These are phyloP conservation scores for Neofusicoccum cordaticola DNA, from an alignment of 2,329 filamentous ascomycete species.

Conservation along the genomic window DNA sequence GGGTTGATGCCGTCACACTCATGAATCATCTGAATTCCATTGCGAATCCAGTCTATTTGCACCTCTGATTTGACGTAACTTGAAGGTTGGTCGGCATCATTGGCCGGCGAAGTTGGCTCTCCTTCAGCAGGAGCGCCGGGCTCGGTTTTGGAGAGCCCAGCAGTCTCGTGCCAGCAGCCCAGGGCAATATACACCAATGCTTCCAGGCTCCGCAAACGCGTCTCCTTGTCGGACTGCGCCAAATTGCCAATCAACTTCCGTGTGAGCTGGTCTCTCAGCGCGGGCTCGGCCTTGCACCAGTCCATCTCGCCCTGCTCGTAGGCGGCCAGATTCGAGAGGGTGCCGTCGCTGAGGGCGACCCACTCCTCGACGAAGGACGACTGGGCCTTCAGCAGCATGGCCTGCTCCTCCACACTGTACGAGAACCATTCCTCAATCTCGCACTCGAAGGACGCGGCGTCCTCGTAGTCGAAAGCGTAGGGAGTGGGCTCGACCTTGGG, in stretches of 20 bases:
- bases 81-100: constrained; percentile 18
- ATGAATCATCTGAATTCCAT: constrained; percentile 42
- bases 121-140: constrained; percentile 18
- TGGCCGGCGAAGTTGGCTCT: neutral
- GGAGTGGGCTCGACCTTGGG: constrained; percentile 42
- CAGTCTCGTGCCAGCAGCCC: constrained; percentile 51
- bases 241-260: constrained; percentile 38
- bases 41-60: constrained; percentile 46
- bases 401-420: constrained; percentile 82
- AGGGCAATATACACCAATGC: constrained; percentile 47
- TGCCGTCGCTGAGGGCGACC: constrained; percentile 44
- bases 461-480: constrained; percentile 73
- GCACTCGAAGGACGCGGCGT: constrained; percentile 64
- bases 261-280: constrained; percentile 58
- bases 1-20: constrained; percentile 40
- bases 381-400: constrained; percentile 72
- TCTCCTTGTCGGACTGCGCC: constrained; percentile 22
- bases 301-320: constrained; percentile 47
- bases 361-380: constrained; percentile 75
- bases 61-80: constrained; percentile 34
- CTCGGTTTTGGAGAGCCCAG: constrained; percentile 33
- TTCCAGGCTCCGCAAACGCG: constrained; percentile 39
- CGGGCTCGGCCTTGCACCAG: constrained; percentile 66
- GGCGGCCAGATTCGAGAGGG: constrained; percentile 43
- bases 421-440: constrained; percentile 98